Conservation (phyloP, 2,329 filamentous ascomycete genomes). For the Diplodia scrobiculata region DNA sequence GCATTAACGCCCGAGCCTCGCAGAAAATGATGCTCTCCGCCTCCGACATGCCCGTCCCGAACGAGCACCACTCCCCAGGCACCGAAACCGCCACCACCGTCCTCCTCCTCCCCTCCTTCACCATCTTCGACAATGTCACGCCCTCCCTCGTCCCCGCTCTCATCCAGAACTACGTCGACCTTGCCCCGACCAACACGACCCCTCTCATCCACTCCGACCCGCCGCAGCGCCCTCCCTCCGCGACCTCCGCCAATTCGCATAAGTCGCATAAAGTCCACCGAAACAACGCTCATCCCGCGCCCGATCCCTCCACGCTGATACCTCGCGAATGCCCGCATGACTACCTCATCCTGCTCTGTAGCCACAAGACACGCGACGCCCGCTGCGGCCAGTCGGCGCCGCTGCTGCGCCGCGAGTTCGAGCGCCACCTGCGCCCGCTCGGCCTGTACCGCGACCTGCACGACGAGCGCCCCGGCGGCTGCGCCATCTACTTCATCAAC, state of each 20-base stretch:
- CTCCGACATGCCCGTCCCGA: constrained; percentile 82
- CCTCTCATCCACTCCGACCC: constrained; percentile 53
- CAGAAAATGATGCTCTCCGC: constrained; percentile 88
- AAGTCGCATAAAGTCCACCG: constrained; percentile 32
- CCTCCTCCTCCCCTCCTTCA: constrained; percentile 82
- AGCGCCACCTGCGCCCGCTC: constrained; percentile 80
- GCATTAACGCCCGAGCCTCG: neutral
- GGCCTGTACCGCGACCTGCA: constrained; percentile 84
- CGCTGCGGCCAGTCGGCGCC: constrained; percentile 94
- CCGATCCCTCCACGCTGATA: constrained; percentile 62
- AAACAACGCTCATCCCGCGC: constrained; percentile 30
- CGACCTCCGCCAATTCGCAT: constrained; percentile 35
- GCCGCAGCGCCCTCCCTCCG: constrained; percentile 30
- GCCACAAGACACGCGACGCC: constrained; percentile 89
- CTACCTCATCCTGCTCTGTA: constrained; percentile 89
- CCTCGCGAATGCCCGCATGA: constrained; percentile 75
- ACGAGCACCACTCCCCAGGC: constrained; percentile 58
- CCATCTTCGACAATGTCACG: constrained; percentile 78
- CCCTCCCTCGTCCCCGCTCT: constrained; percentile 72
- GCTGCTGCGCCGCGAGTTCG: constrained; percentile 82
- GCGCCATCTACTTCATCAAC: constrained; percentile 93
- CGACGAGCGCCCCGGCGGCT: constrained; percentile 85
- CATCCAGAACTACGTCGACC: constrained; percentile 69
- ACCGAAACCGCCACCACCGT: constrained; percentile 61
- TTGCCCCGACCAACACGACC: constrained; percentile 71